These are phyloP conservation scores for Tilletia indica DNA, from an alignment of 1,284 basidiomycete genomes.

Conservation along the genomic window DNA sequence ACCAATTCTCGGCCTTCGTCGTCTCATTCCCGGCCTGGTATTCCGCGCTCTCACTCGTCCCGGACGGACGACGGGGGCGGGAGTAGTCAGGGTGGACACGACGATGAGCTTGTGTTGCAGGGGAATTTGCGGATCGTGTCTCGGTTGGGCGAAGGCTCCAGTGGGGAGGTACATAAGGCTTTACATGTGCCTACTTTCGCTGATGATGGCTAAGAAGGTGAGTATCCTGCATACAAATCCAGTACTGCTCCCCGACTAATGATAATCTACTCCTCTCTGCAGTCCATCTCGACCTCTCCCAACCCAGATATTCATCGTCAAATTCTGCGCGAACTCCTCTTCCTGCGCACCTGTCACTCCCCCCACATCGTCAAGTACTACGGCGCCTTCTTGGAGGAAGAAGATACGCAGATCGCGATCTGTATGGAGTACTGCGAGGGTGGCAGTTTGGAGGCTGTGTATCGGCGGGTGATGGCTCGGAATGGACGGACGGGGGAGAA, in stretches of 20 bases:
- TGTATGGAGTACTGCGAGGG: conserved; percentile 94
- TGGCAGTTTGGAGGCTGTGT: conserved; percentile 74
- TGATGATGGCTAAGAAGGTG: conserved; percentile 84
- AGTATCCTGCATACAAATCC: conserved; percentile 28
- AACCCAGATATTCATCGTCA: conserved; percentile 82
- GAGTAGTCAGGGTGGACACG: conserved; percentile 2
- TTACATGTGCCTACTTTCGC: conserved; percentile 70
- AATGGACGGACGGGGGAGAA: conserved; percentile 83
- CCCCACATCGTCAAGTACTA: conserved; percentile 88
- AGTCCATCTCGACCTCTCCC: conserved; percentile 88
- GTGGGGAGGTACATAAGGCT: conserved; percentile 91
- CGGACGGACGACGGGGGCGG: conserved; percentile 22
- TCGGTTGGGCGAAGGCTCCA: conserved; percentile 88
- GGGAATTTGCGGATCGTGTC: conserved; percentile 70
- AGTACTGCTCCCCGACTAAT: not conserved
- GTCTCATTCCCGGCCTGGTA: not conserved
- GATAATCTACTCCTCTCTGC: not conserved
- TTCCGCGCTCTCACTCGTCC: not conserved
- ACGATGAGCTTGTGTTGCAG: conserved; percentile 36
- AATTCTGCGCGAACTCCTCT: conserved; percentile 84
- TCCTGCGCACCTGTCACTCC: conserved; percentile 80
- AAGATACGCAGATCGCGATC: conserved; percentile 88
- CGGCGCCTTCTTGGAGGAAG: conserved; percentile 90
- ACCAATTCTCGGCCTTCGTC: too few relatives aligned
- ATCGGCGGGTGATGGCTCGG: conserved; percentile 75